Evolutionary conservation across 192 early-diverging fungal genomes (phyloP), one percentile per base, ranked within the genome.

Genomic region (Backusella psychrophila): DNA sequence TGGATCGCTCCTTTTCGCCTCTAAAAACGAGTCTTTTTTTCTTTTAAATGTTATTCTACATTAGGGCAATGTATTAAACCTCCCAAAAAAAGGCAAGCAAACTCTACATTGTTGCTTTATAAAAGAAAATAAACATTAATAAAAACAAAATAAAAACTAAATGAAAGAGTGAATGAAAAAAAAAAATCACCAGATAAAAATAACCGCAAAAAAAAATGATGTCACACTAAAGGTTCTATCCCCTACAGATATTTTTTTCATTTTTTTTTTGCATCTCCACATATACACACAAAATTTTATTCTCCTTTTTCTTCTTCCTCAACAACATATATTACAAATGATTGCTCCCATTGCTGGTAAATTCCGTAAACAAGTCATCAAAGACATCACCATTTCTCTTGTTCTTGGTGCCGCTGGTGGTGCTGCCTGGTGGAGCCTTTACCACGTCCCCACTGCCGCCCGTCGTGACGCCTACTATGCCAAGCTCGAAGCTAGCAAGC

Each of bases 311-410:
- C 21, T 56, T 56, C 53, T 38, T 36, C 21, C 6, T 59, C 23
- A 17, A 19, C 39, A 9, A 35, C 72, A 49, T 73, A 65, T 19
- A 33, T 38, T 39, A 21, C 9, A 41, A 75, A 17, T 79, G 78
- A 83, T 87, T 69, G 80, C 86, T 80, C 86, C 86, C 53, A 87
- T 87, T 73, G 75, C 84, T 52, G 86, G 86, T 69, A 85, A 76
- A 72, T 78, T 84, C 68, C 79, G 80, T 39, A 87, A 79, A 77
- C 69, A 36, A 63, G 46, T 84, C 78, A 78, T 87, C 71, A 68
- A 77, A 29, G 86, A 87, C 71, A 66, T 87, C 42, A 26, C 76
- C 19, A 72, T 82, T 59, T 41, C 77, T 26, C 70, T 87, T 17
- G 56, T 38, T 68, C 71, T 87, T 66, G 86, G 86, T 59, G 49